These are phyloP conservation scores for Nakaseomyces kungkrabaensis DNA, from an alignment of 1,139 yeast species.

Conservation along the genomic window DNA sequence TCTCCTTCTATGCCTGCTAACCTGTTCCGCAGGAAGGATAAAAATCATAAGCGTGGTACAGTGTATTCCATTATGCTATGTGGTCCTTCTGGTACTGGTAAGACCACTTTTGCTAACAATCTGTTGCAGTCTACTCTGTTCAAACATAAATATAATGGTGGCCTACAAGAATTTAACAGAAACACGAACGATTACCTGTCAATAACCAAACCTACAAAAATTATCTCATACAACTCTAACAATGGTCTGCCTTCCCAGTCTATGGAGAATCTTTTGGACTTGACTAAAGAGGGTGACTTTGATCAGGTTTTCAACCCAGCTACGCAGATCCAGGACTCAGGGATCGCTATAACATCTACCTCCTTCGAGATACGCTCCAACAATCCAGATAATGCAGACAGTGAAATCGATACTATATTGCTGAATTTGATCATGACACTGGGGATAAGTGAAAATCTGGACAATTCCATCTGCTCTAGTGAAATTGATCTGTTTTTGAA, in stretches of 20 bases:
- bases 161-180: slow-evolving; percentile 10
- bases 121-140: slow-evolving; percentile 53
- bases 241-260: slow-evolving; percentile 25
- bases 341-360: slow-evolving; percentile 55
- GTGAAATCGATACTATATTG: slow-evolving; percentile 49
- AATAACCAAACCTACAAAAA: slow-evolving; percentile 27
- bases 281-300: slow-evolving; percentile 6
- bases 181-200: slow-evolving; percentile 18
- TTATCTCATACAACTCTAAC: slow-evolving; percentile 30
- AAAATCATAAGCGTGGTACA: slow-evolving; percentile 76
- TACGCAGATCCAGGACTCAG: slow-evolving; percentile 44
- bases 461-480: slow-evolving; percentile 53
- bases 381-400: slow-evolving; percentile 23
- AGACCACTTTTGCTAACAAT: slow-evolving; percentile 73
- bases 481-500: slow-evolving; percentile 70
- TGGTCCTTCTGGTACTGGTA: slow-evolving; percentile 73
- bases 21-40: slow-evolving; percentile 34
- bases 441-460: slow-evolving; percentile 68
- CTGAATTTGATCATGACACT: slow-evolving; percentile 64
- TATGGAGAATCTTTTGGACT: background rate
- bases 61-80: slow-evolving; percentile 72
- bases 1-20: slow-evolving; percentile 17
- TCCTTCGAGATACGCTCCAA: slow-evolving; percentile 37
- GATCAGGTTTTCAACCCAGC: slow-evolving; percentile 29
- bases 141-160: slow-evolving; percentile 41